Conservation (phyloP, 345 rosid species). For the Raphanus raphanistrum region DNA sequence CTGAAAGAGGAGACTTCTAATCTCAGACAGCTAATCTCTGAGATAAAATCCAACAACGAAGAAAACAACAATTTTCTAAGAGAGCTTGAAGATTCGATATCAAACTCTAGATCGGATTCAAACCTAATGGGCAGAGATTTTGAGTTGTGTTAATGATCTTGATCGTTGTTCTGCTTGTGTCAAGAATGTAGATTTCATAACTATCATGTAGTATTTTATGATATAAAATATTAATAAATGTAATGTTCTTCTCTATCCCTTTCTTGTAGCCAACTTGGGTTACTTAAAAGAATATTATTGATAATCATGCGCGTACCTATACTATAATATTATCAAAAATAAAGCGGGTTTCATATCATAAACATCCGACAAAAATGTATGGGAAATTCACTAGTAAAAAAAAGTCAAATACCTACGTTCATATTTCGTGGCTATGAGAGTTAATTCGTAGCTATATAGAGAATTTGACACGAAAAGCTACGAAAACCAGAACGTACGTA, state of each 20-base stretch:
- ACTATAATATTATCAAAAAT: conserved; percentile 5
- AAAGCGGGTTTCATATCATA: background rate
- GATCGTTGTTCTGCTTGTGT: conserved; percentile 18
- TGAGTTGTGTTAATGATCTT: conserved; percentile 28
- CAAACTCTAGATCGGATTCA: conserved; percentile 36
- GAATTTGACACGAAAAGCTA: no score
- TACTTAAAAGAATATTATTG: conserved; percentile 23
- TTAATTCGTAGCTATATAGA: no score
- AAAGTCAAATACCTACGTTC: no score
- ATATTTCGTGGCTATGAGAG: no score
- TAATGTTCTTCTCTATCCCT: conserved; percentile 28
- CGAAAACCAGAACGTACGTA: no score
- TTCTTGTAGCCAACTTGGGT: conserved; percentile 36
- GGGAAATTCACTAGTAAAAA: no score
- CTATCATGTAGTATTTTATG: conserved; percentile 12
- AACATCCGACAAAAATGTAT: background rate
- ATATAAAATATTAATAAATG: conserved; percentile 22
- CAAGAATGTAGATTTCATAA: conserved; percentile 27
- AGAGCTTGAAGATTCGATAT: conserved; percentile 58
- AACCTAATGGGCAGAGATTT: conserved; percentile 17
- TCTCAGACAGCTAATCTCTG: conserved; percentile 69
- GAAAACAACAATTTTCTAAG: conserved; percentile 49
- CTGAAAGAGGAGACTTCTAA: conserved; percentile 82
- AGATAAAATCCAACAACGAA: conserved; percentile 39
- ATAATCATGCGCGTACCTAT: conserved; percentile 24